phyloP scores from a whole-genome alignment of 148 eudicot genomes.

The Persicaria maculosa region DNA sequence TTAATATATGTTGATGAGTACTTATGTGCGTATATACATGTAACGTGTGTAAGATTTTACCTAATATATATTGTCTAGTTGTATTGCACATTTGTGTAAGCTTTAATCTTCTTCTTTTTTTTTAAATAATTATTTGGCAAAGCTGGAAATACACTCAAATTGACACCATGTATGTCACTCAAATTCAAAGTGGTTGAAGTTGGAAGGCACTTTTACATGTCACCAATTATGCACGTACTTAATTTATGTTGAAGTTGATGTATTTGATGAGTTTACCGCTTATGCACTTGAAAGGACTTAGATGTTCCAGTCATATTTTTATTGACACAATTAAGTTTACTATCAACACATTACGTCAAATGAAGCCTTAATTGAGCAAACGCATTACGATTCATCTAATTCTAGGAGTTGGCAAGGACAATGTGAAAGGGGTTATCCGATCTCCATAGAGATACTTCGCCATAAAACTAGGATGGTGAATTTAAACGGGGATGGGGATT shows the following conservation, averaged over 20 bases:
- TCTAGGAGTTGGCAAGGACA: too few species aligned
- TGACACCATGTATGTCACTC: not conserved
- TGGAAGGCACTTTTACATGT: not conserved
- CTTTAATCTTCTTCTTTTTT: not conserved
- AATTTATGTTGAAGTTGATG: not conserved
- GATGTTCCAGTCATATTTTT: too few species aligned
- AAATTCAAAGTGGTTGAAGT: not conserved
- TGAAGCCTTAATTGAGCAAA: too few species aligned
- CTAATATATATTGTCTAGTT: not conserved
- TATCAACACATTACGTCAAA: too few species aligned
- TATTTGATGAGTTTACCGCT: not conserved
- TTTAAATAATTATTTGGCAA: not conserved
- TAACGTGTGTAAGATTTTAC: not conserved
- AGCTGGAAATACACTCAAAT: constrained; percentile 8
- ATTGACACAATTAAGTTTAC: too few species aligned
- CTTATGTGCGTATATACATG: not conserved
- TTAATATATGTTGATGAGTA: not conserved
- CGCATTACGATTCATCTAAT: too few species aligned
- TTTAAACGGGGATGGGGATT: too few species aligned
- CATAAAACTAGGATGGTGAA: too few species aligned
- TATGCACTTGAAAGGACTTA: not conserved
- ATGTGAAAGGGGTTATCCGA: too few species aligned
- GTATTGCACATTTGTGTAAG: not conserved
- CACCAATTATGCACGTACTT: not conserved
- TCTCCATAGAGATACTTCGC: too few species aligned